phyloP scores from a whole-genome alignment of 768 basidiomycete species.

The Rhodotorula kratochvilovae region DNA sequence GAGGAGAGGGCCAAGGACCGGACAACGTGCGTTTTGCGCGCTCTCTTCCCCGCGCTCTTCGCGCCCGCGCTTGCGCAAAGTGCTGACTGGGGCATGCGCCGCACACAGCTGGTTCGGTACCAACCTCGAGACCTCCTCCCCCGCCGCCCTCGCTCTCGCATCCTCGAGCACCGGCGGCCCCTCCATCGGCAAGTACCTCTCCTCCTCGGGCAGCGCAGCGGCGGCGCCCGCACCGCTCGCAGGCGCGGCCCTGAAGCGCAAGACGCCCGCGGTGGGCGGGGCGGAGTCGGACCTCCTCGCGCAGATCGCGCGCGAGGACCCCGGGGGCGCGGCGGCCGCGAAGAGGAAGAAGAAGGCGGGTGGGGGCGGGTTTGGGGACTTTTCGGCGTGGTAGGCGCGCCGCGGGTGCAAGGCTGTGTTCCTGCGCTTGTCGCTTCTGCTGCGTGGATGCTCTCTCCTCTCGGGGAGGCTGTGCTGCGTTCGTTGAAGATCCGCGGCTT shows the following conservation, averaged over 20 bases:
- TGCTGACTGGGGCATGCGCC: too few species aligned
- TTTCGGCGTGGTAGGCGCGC: conserved; percentile 74
- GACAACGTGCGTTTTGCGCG: conserved; percentile 48
- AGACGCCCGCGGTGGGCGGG: conserved; percentile 2
- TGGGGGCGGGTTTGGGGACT: conserved; percentile 87
- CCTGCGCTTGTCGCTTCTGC: too few species aligned
- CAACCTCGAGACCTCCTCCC: conserved; percentile 57
- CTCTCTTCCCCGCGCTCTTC: not conserved
- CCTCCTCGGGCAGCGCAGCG: conserved; percentile 4
- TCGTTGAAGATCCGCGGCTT: too few species aligned
- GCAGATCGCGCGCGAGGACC: conserved; percentile 24
- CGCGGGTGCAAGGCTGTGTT: too few species aligned
- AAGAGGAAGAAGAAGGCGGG: conserved; percentile 66
- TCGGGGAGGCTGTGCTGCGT: too few species aligned
- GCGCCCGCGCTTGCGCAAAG: too few species aligned
- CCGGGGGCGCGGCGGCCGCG: conserved; percentile 50
- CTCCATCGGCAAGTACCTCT: conserved; percentile 29
- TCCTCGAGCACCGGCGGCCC: not conserved
- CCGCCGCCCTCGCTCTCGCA: conserved; percentile 6
- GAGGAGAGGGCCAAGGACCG: conserved; percentile 50
- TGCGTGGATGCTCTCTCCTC: too few species aligned
- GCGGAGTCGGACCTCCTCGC: not conserved
- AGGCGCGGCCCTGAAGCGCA: conserved; percentile 27
- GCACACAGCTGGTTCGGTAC: conserved; percentile 70
- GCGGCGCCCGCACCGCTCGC: conserved; percentile 2